phyloP scores from a whole-genome alignment of 352 stramenopile genomes.

The Pythium pyrilobum region DNA sequence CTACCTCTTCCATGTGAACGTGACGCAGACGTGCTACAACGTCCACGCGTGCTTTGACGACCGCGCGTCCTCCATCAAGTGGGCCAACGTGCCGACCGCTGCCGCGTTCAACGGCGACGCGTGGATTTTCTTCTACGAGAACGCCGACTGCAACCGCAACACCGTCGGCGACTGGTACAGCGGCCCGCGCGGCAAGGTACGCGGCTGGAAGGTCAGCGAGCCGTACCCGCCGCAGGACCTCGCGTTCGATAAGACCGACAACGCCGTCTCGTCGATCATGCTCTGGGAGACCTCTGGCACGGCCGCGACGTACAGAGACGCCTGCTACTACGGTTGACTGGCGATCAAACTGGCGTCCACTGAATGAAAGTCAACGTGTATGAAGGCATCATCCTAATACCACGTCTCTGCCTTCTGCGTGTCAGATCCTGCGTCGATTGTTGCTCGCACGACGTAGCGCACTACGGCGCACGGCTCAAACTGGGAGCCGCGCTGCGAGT shows the following conservation, averaged over 20 bases:
- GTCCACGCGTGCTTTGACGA: not conserved
- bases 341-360: too few species aligned
- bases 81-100: not conserved
- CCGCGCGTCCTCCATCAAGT: not conserved
- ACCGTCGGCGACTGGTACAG: not conserved
- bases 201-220: not conserved
- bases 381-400: too few species aligned
- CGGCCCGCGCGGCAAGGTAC: not conserved
- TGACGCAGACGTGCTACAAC: constrained; percentile 1
- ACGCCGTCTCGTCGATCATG: not conserved
- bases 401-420: too few species aligned
- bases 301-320: not conserved
- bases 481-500: too few species aligned
- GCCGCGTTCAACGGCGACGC: not conserved
- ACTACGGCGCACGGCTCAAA: too few species aligned
- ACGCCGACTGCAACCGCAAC: not conserved
- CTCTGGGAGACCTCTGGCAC: not conserved
- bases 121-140: not conserved
- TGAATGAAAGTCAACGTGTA: too few species aligned
- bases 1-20: not conserved
- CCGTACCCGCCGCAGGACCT: not conserved
- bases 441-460: too few species aligned
- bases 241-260: not conserved
- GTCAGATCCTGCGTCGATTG: too few species aligned
- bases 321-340: not conserved